Evolutionary conservation across 768 basidiomycete genomes (phyloP).

Genomic region (Suillus subalutaceus): DNA sequence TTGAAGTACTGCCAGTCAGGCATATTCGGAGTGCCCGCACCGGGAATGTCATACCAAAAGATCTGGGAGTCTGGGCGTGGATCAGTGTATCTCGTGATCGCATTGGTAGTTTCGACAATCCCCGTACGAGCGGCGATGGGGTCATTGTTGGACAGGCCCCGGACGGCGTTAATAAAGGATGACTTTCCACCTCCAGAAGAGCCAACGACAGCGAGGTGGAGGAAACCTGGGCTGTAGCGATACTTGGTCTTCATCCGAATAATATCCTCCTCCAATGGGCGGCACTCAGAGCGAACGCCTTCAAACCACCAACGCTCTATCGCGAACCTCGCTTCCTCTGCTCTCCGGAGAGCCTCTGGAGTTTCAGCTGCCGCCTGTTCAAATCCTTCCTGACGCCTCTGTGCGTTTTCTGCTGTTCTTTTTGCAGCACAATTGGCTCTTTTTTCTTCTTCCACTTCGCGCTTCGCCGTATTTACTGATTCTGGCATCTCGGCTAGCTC

Average conservation of each 20-base stretch:
- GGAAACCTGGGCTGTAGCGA: constrained; percentile 7
- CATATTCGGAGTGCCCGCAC: constrained; percentile 26
- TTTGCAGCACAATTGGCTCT: no score
- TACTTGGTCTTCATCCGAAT: background rate
- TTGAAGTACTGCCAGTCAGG: constrained; percentile 21
- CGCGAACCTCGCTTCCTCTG: no score
- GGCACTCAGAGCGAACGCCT: background rate
- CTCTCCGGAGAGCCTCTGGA: no score
- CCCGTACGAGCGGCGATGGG: constrained; percentile 23
- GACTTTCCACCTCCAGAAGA: constrained; percentile 27
- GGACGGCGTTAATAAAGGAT: constrained; percentile 32
- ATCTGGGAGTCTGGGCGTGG: constrained; percentile 17
- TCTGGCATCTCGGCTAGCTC: no score
- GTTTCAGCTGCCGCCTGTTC: background rate
- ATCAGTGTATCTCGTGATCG: constrained; percentile 25
- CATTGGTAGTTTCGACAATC: constrained; percentile 25
- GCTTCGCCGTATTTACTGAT: background rate
- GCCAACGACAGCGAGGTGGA: constrained; percentile 27
- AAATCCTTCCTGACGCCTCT: constrained; percentile 4
- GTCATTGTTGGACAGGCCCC: constrained; percentile 23
- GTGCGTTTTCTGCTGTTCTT: background rate
- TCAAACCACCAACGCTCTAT: background rate
- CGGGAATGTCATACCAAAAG: constrained; percentile 34
- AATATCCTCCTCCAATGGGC: background rate
- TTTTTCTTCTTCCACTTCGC: constrained; percentile 8